Base-by-base conservation (phyloP, 768 basidiomycete species). In the Pholiota conissans region DNA sequence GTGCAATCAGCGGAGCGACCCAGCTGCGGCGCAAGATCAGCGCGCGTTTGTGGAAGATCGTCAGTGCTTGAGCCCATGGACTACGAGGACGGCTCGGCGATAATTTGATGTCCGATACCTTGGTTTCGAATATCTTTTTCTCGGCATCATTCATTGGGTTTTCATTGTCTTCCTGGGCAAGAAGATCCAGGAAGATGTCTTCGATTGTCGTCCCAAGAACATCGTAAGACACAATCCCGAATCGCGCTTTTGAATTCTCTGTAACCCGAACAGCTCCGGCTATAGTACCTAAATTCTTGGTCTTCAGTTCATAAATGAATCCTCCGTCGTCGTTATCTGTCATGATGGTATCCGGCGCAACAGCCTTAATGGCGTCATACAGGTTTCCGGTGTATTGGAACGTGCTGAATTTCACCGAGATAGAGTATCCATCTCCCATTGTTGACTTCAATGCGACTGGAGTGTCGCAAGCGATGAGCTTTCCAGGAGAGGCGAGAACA, bases 111-210 rank as follows among this genome's bases (percentile, higher is more conserved):
- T 66, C 63, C 3, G 62, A 63, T 13, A 32, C 35, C 53, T 18
- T 63, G 50, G 39, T 63, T 65, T 35, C 32, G 45, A 13, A 62
- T 14, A 29, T 22, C 18, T 63, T 61, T 46, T 71, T 65, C 18
- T 61, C 61, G 1, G 52, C 61, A 13, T 45, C 42, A 7, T 24
- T 22, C 1, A 45, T 10, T 1, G 1, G 9, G 29, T 61, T 55
- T 34, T 65, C 63, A 13, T 67, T 59, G 16, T 76, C 71, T 28
- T 79, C 73, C 13, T 78, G 73, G 42, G 70, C 69, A 87, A 91
- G 90, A 11, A 93, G 71, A 37, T 81, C 78, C 18, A 93, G 76
- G 74, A 93, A 93, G 45, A 93, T 88, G 56, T 91, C 89, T 68
- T 93, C 91, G 39, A 93, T 86, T 6, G 89, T 83, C 0, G 90